Percentiles rank a stretch among this genome's conserved stretches.
phyloP scores from a whole-genome alignment of 306 rosid genomes.

The Cucumis hystrix region DNA sequence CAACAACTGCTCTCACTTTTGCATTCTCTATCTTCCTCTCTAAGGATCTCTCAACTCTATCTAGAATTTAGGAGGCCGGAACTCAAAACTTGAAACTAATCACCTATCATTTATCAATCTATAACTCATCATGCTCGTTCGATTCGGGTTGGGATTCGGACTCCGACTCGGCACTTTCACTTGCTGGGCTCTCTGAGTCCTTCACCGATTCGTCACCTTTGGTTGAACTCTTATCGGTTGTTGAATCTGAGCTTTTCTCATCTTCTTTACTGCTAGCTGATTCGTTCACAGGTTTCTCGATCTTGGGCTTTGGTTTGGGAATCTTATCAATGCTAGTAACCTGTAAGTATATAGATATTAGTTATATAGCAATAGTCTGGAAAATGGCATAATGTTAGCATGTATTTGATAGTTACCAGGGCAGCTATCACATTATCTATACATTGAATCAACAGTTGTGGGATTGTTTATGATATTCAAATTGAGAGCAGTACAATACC shows the following conservation, averaged over 20 bases:
- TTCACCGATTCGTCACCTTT: constrained; percentile 20
- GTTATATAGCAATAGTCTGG: not conserved
- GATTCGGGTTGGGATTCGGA: constrained; percentile 21
- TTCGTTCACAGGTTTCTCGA: constrained; percentile 47
- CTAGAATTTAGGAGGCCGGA: constrained; percentile 19
- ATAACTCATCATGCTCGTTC: constrained; percentile 60
- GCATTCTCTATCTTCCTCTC: constrained; percentile 12
- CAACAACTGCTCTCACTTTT: constrained; percentile 5
- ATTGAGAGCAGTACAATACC: constrained; percentile 26
- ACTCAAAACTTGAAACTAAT: constrained; percentile 10
- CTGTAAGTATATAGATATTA: constrained; percentile 11
- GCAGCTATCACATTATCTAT: not conserved
- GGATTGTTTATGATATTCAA: not conserved
- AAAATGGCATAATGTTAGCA: not conserved
- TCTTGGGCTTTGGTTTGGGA: constrained; percentile 84
- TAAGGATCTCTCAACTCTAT: not conserved
- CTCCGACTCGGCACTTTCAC: constrained; percentile 26
- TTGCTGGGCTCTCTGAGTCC: constrained; percentile 20
- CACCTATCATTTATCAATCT: constrained; percentile 18
- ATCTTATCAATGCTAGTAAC: constrained; percentile 56
- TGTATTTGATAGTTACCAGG: not conserved
- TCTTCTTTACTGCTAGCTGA: constrained; percentile 35
- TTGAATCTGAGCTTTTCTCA: constrained; percentile 21
- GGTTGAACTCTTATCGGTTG: constrained; percentile 30
- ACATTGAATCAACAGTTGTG: not conserved